These are phyloP conservation scores for Cercophora scortea DNA, from an alignment of 495 filamentous ascomycete genomes.

Conservation along the genomic window DNA sequence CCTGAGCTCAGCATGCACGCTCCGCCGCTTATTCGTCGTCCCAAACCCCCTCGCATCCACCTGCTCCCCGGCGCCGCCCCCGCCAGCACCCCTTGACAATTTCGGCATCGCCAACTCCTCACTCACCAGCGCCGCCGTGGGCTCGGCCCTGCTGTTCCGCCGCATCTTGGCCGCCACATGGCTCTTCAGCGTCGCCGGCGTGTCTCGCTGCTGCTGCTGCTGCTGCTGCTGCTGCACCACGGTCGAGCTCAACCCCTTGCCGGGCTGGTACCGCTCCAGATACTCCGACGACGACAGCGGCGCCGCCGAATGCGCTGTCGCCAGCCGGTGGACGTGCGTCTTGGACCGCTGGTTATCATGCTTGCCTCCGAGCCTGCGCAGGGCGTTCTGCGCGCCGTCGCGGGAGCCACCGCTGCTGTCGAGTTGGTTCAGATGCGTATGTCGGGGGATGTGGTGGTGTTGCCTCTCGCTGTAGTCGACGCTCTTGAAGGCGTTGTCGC, in stretches of 20 bases:
- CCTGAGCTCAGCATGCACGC: conserved; percentile 26
- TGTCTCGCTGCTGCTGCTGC: background rate
- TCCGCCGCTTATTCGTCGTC: conserved; percentile 11
- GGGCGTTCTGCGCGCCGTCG: too few relatives aligned
- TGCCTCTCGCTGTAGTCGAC: background rate
- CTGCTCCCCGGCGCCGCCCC: conserved; percentile 3
- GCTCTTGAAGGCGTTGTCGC: background rate
- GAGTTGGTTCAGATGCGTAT: too few relatives aligned
- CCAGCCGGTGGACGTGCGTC: background rate
- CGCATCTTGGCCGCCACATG: background rate
- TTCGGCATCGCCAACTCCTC: background rate
- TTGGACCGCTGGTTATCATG: background rate
- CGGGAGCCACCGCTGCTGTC: too few relatives aligned
- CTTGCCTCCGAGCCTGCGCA: background rate
- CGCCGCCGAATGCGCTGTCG: background rate
- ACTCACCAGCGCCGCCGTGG: background rate
- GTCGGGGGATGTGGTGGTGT: background rate
- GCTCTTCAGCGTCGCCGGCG: background rate
- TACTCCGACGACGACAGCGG: conserved; percentile 7
- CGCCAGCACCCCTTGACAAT: background rate
- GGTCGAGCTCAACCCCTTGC: background rate
- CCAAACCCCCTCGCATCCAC: background rate
- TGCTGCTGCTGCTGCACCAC: background rate
- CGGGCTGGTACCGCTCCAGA: conserved; percentile 3
- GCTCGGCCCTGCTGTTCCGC: conserved; percentile 1